Base-by-base conservation (phyloP, 257 asterid genomes). In the Nyctanthes arbortristis region DNA sequence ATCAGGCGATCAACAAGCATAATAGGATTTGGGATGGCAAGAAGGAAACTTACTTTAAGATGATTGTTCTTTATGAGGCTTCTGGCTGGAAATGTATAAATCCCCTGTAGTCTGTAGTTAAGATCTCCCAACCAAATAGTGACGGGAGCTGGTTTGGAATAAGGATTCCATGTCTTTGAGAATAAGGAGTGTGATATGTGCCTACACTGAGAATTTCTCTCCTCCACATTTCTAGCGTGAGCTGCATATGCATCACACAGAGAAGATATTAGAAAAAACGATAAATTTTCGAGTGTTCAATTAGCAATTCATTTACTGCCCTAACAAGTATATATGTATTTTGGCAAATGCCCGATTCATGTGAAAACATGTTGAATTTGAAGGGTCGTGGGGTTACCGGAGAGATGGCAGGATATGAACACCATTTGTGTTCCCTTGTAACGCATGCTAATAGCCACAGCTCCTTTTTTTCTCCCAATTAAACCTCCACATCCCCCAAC, bases 121-220 rank as follows among this genome's bases (percentile, higher is more conserved):
- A 89, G 85, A 72, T 89, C 96, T 34, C 96, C 96, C 60, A 89
- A 78, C 96, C 93, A 87, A 10, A 89, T 79, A 1, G 87, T 89
- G 30, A 88, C 40, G 66, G 83, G 89, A 31, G 91, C 75, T 0
- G 82, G 74, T 56, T 66, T 69, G 18, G 85, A 70, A 66, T 72
- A 76, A 2, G 87, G 87, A 73, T 86, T 86, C 76, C 62, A 67
- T 2, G 77, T 59, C 69, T 84, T 69, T 39, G 93, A 78, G 79
- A 87, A 87, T 18, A 89, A 74, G 14, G 88, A 81, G 56, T 78
- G 70, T 9, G 91, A 79, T 74, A 89, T 89, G 65, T 69, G 73
- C 60, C 88, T 82, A 36, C 65, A 82, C 66, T 89, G 83, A 2
- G 75, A 75, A 52, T 89, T 89, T 59, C 96, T 79, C 71, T 83